Percentiles rank a stretch among this genome's conserved stretches.
Evolutionary conservation across 2,329 filamentous ascomycete genomes (phyloP).

Genomic region (Cordyceps javanica): DNA sequence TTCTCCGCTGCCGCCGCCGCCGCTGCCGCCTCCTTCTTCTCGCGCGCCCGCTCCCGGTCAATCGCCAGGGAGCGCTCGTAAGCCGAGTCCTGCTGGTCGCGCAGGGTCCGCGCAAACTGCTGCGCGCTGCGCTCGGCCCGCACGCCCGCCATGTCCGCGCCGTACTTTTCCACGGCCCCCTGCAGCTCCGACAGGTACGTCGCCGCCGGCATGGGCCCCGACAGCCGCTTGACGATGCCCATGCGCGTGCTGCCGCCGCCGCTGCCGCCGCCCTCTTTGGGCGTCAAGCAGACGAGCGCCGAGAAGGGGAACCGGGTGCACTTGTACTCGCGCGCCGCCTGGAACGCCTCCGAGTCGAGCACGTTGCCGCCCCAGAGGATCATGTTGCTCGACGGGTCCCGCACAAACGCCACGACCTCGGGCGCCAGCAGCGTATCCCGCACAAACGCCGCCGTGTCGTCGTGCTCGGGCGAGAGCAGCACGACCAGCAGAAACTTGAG

Average conservation of each 20-base stretch:
- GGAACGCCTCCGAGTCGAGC: constrained; percentile 87
- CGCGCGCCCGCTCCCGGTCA: constrained; percentile 77
- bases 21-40: constrained; percentile 68
- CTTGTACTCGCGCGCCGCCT: constrained; percentile 78
- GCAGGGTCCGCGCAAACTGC: constrained; percentile 70
- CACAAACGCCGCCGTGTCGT: constrained; percentile 79
- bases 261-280: constrained; percentile 76
- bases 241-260: constrained; percentile 80
- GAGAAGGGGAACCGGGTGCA: constrained; percentile 93
- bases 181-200: constrained; percentile 74
- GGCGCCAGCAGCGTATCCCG: constrained; percentile 73
- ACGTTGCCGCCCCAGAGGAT: constrained; percentile 92
- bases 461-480: constrained; percentile 86
- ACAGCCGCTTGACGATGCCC: constrained; percentile 77
- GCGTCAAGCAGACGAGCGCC: constrained; percentile 79
- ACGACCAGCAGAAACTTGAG: constrained; percentile 88
- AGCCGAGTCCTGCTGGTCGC: constrained; percentile 85
- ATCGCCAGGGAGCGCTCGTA: constrained; percentile 88
- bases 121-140: constrained; percentile 74
- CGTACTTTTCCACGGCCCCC: constrained; percentile 66
- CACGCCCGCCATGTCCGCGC: constrained; percentile 66
- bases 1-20: constrained; percentile 63
- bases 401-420: constrained; percentile 68
- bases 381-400: constrained; percentile 69
- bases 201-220: constrained; percentile 62